A percentile compares a stretch with the other conserved stretches of the same genome.
Evolutionary conservation across 306 rosid genomes (phyloP).

Genomic region (Quercus suber): DNA sequence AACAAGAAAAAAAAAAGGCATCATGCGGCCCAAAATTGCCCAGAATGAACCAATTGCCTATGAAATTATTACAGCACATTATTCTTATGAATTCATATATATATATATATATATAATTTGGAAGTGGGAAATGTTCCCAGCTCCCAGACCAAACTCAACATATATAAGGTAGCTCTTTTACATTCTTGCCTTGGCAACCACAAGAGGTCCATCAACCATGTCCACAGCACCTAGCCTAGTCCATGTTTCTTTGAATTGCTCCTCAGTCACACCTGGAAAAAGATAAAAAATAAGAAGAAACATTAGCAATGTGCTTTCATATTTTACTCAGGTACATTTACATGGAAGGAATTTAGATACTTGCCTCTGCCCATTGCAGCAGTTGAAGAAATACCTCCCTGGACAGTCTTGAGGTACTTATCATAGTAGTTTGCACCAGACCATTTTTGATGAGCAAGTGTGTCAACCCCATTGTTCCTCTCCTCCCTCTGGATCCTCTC

Average conservation of each 20-base stretch:
- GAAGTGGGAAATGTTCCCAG: background rate
- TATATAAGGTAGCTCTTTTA: slow-evolving; percentile 15
- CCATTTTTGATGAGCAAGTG: slow-evolving; percentile 98
- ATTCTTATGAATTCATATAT: slow-evolving; percentile 14
- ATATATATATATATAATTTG: background rate
- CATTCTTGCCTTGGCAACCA: slow-evolving; percentile 89
- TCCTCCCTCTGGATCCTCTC: slow-evolving; percentile 96
- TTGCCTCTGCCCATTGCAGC: slow-evolving; percentile 99
- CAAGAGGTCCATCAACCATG: slow-evolving; percentile 47
- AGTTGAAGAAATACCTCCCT: slow-evolving; percentile 91
- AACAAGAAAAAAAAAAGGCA: background rate
- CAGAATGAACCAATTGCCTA: slow-evolving; percentile 15
- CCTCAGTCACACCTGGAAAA: slow-evolving; percentile 87
- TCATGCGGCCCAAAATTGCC: background rate
- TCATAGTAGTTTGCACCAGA: slow-evolving; percentile 95
- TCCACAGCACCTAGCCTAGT: slow-evolving; percentile 68
- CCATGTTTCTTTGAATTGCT: slow-evolving; percentile 90
- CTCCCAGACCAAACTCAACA: background rate
- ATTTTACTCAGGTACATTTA: background rate
- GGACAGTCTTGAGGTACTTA: slow-evolving; percentile 89
- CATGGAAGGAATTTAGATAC: background rate
- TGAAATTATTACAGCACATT: slow-evolving; percentile 3
- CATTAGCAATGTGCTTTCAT: background rate
- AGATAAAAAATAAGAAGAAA: background rate
- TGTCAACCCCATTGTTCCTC: slow-evolving; percentile 85